These are phyloP conservation scores for Kitagawia praeruptora DNA, from an alignment of 129 eudicot genomes.

Conservation along the genomic window DNA sequence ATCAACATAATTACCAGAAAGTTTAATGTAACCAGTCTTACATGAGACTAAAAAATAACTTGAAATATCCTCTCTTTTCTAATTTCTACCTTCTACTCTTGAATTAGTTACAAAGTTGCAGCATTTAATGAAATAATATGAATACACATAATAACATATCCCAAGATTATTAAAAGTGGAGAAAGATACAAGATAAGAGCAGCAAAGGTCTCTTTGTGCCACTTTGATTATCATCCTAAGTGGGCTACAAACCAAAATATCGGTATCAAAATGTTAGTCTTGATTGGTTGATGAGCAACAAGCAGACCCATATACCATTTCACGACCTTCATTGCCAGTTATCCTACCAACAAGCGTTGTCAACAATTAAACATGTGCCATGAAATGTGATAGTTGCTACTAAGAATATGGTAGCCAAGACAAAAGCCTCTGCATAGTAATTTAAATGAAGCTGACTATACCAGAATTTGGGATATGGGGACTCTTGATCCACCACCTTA, in stretches of 20 bases:
- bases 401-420: too few relatives aligned
- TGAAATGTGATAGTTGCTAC: too few relatives aligned
- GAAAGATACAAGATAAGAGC: not conserved
- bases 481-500: too few relatives aligned
- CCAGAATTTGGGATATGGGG: too few relatives aligned
- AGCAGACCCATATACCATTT: not conserved
- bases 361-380: too few relatives aligned
- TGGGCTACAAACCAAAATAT: slow-evolving; percentile 10
- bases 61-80: not conserved
- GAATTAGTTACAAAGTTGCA: not conserved
- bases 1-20: not conserved
- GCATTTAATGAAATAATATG: not conserved
- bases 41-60: not conserved
- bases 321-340: slow-evolving; percentile 13
- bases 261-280: slow-evolving; percentile 3
- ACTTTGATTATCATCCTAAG: not conserved
- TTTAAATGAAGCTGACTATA: too few relatives aligned
- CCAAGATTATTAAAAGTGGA: not conserved
- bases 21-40: too few relatives aligned
- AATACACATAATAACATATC: not conserved
- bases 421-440: too few relatives aligned
- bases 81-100: too few relatives aligned
- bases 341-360: slow-evolving; percentile 4
- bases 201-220: not conserved
- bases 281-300: not conserved